Conservation (phyloP, 2,329 filamentous ascomycete genomes). For the Ophiostoma pallidulum region DNA sequence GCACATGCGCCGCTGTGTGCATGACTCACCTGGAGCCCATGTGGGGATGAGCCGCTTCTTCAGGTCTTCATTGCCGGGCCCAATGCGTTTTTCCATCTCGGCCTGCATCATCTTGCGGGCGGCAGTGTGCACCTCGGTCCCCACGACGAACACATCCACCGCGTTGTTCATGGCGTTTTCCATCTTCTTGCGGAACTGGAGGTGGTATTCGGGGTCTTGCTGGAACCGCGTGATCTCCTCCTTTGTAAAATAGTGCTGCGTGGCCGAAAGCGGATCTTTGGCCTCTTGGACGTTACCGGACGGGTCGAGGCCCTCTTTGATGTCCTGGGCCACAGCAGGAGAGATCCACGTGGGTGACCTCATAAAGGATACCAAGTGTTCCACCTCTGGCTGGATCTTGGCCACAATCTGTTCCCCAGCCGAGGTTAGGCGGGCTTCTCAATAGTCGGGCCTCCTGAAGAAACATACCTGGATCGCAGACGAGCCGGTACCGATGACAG, state of each 20-base stretch:
- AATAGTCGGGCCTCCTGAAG: too few relatives aligned
- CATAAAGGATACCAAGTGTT: slow-evolving; percentile 13
- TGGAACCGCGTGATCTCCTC: slow-evolving; percentile 12
- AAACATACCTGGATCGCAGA: too few relatives aligned
- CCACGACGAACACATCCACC: slow-evolving; percentile 23
- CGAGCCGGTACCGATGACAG: slow-evolving; percentile 24
- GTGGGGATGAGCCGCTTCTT: slow-evolving; percentile 34
- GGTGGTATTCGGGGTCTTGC: slow-evolving; percentile 10
- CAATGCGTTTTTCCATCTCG: slow-evolving; percentile 34
- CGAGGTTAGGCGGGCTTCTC: too few relatives aligned
- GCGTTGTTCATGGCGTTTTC: slow-evolving; percentile 15
- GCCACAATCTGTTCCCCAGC: slow-evolving; percentile 25
- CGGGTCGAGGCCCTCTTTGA: too few relatives aligned
- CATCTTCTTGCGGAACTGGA: slow-evolving; percentile 12
- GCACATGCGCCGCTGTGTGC: too few relatives aligned
- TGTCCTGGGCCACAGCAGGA: slow-evolving; percentile 14
- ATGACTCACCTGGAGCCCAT: slow-evolving; percentile 35
- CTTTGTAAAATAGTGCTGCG: slow-evolving; percentile 24
- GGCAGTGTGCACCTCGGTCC: slow-evolving; percentile 28
- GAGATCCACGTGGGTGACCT: slow-evolving; percentile 15
- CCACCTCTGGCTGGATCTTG: slow-evolving; percentile 14
- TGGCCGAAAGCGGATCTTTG: slow-evolving; percentile 19
- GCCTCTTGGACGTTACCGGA: too few relatives aligned
- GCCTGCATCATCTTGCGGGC: slow-evolving; percentile 30
- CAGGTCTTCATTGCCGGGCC: slow-evolving; percentile 31